Evolutionary conservation across 2,329 filamentous ascomycete genomes (phyloP).

Genomic region (Penicillium hesseltinei): DNA sequence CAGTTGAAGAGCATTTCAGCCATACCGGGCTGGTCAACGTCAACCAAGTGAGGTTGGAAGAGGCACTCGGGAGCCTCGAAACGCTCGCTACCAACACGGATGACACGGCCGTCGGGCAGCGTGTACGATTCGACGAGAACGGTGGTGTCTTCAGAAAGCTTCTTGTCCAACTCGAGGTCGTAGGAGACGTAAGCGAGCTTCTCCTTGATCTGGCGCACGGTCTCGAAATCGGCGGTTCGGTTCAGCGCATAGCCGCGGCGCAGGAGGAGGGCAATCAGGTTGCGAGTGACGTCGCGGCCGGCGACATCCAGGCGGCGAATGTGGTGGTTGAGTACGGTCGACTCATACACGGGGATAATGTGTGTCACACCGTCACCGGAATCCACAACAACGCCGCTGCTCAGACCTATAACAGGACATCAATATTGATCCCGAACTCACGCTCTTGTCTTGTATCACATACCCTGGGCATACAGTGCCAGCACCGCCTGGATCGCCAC

Average conservation of each 20-base stretch:
- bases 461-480: conserved; percentile 93
- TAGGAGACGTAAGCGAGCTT: conserved; percentile 99
- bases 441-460: conserved; percentile 21
- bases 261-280: conserved; percentile 90
- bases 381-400: conserved; percentile 95
- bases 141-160: conserved; percentile 94
- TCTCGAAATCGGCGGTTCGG: conserved; percentile 97
- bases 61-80: conserved; percentile 98
- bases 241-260: conserved; percentile 95
- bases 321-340: conserved; percentile 94
- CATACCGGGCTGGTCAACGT: conserved; percentile 95
- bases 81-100: conserved; percentile 91
- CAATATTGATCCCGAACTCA: neutral
- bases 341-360: conserved; percentile 98
- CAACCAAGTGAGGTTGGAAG: conserved; percentile 96
- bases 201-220: conserved; percentile 98
- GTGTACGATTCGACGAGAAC: conserved; percentile 98
- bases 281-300: conserved; percentile 95
- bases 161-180: conserved; percentile 93
- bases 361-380: conserved; percentile 98
- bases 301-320: conserved; percentile 92
- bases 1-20: conserved; percentile 99
- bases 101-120: conserved; percentile 90
- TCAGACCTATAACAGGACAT: conserved; percentile 59
- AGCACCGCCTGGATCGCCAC: conserved; percentile 97